Conservation (phyloP, 768 basidiomycete genomes). For the Termitomyces sp. region DNA sequence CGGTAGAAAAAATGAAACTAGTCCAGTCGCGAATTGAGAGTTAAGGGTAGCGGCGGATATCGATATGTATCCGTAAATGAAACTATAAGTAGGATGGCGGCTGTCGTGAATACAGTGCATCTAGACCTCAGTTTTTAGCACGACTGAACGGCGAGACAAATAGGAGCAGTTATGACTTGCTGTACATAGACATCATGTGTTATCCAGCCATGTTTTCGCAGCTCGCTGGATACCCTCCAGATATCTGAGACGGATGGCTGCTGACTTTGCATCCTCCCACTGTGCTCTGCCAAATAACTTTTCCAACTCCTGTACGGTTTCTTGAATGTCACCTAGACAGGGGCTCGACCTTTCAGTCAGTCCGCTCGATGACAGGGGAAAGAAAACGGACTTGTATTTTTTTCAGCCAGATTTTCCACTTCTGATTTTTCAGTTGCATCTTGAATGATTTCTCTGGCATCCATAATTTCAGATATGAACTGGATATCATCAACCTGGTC, state of each 20-base stretch:
- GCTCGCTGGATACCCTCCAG: constrained; percentile 59
- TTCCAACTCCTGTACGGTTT: constrained; percentile 42
- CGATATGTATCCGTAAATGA: neutral
- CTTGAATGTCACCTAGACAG: constrained; percentile 45
- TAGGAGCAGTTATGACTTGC: neutral
- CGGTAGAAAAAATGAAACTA: too few relatives aligned
- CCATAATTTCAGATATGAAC: constrained; percentile 76
- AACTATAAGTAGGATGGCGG: neutral
- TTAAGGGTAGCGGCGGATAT: neutral
- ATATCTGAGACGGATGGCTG: constrained; percentile 71
- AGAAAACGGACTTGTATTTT: constrained; percentile 40
- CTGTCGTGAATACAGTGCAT: neutral
- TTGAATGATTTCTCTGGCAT: constrained; percentile 73
- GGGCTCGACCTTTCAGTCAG: constrained; percentile 3
- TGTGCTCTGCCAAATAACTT: constrained; percentile 43
- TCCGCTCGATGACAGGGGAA: neutral
- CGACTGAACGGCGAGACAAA: neutral
- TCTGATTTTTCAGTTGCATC: constrained; percentile 44
- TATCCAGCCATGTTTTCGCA: constrained; percentile 34
- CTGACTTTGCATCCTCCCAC: constrained; percentile 53
- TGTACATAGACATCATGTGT: constrained; percentile 2
- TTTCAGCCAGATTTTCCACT: constrained; percentile 44
- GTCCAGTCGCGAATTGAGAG: neutral
- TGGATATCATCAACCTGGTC: constrained; percentile 69
- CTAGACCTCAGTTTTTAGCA: neutral